These are phyloP conservation scores for Gossypioides kirkii DNA, from an alignment of 345 rosid species.

Conservation along the genomic window DNA sequence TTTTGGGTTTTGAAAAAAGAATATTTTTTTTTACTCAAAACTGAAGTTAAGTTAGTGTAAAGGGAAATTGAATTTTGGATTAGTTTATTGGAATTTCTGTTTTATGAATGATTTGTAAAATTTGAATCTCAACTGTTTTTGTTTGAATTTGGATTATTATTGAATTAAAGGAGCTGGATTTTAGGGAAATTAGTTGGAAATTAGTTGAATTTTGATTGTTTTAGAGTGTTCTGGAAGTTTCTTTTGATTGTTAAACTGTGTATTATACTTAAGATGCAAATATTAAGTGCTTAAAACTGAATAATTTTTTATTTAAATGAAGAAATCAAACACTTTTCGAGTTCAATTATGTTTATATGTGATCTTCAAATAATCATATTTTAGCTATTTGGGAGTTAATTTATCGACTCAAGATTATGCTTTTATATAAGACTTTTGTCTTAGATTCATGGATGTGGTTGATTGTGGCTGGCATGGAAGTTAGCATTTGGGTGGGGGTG, in stretches of 20 bases:
- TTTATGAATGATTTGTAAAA: background rate
- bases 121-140: constrained; percentile 7
- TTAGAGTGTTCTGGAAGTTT: background rate
- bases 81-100: background rate
- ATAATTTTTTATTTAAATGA: background rate
- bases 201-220: constrained; percentile 3
- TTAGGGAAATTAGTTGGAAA: background rate
- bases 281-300: constrained; percentile 1
- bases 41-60: background rate
- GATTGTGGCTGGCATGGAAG: background rate
- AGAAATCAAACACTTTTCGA: background rate
- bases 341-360: constrained; percentile 4
- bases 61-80: background rate
- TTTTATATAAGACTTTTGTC: background rate
- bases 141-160: background rate
- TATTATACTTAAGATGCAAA: background rate
- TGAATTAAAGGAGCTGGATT: background rate
- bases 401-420: background rate
- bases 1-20: background rate
- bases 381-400: background rate
- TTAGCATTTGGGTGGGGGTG: too few relatives aligned
- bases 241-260: background rate
- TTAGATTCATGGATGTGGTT: background rate
- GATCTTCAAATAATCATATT: background rate
- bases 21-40: background rate